Evolutionary conservation across 2,329 filamentous ascomycete species (phyloP), one percentile per base, ranked within the genome.

Genomic region (Aspergillus latus): DNA sequence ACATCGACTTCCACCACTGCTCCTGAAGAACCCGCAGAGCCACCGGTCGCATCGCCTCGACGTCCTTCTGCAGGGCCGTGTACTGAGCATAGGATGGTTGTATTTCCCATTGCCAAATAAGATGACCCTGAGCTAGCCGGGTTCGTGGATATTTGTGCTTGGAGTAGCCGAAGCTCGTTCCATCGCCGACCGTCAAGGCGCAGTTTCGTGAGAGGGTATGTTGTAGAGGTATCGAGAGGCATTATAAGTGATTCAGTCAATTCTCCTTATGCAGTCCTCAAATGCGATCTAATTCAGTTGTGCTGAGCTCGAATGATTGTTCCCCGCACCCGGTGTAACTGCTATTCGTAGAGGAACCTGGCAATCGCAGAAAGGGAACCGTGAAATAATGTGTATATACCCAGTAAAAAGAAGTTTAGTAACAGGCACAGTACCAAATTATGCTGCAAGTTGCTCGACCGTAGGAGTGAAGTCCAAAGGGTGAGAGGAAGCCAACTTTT

Each of bases 101-200:
- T 99, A 76, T 97, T 96, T 66, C 94, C 94, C 88, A 96, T 96
- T 72, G 96, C 91, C 57, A 97, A 85, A 75, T 96, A 96, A 59
- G 88, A 90, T 44, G 90, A 96, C 36, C 94, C 94, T 66, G 97
- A 94, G 54, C 92, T 92, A 49, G 92, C 88, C 59, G 92, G 88
- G 75, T 97, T 94, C 1, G 92, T 97, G 60, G 88, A 89, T 70
- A 99, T 92, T 75, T 95, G 90, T 47, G 89, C 93, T 69, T 91
- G 86, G 49, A 96, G 83, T 6, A 90, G 87, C 29, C 94, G 91
- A 39, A 99, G 84, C 74, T 99, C 94, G 78, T 99, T 97, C 94
- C 94, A 99, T 66, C 94, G 87, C 59, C 94, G 87, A 59, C 89
- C 89, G 70, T 89, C 93, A 63, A 90, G 86, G 69, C 89, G 88